A percentile compares a stretch with the other conserved stretches of the same genome.
These are phyloP conservation scores for Hawksworthiomyces lignivorus DNA, from an alignment of 2,329 filamentous ascomycete genomes.

Conservation along the genomic window DNA sequence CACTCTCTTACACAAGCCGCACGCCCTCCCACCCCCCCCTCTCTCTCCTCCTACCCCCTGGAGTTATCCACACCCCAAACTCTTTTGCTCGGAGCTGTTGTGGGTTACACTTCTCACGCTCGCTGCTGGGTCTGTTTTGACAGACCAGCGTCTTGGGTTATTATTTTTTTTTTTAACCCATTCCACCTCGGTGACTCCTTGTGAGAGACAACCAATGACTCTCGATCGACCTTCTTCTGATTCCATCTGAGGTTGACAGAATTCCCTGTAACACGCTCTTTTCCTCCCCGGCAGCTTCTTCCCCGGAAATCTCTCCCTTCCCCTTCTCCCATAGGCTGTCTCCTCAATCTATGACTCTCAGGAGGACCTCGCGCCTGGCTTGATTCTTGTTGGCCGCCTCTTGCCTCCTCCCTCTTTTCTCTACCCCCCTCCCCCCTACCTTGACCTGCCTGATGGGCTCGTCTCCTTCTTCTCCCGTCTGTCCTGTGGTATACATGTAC, in stretches of 20 bases:
- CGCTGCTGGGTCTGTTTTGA: neutral
- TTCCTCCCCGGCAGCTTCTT: no score
- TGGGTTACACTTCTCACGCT: neutral
- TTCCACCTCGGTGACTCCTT: neutral
- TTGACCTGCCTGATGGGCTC: neutral
- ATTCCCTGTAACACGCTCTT: no score
- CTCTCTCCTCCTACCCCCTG: neutral
- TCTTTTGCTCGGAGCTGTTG: neutral
- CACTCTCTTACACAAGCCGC: no score
- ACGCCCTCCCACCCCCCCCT: conserved; percentile 1
- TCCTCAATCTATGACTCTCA: no score
- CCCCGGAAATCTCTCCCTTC: neutral
- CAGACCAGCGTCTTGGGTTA: no score
- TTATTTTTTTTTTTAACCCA: neutral
- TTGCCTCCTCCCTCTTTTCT: neutral
- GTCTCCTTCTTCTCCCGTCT: neutral
- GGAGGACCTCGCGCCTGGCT: no score
- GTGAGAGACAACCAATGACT: no score
- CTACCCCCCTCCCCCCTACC: neutral
- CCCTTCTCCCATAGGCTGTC: neutral
- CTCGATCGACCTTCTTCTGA: no score
- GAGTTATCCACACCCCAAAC: conserved; percentile 4
- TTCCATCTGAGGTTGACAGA: no score
- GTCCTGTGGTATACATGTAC: conserved; percentile 5
- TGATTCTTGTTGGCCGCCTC: neutral